Evolutionary conservation across 495 filamentous ascomycete genomes (phyloP).

Genomic region (Penicillium steckii): DNA sequence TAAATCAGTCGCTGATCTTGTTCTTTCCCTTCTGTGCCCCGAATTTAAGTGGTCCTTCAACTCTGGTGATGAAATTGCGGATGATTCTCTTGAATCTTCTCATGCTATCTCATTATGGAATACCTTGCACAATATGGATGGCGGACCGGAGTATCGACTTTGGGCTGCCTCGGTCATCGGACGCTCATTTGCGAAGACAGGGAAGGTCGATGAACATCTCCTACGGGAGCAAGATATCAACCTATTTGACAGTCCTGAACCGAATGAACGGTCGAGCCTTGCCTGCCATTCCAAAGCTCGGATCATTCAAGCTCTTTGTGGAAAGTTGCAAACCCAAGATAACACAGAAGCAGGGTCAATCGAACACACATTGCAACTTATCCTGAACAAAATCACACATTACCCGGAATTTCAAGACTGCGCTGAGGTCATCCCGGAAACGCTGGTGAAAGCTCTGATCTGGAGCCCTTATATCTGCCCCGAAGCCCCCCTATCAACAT

Average conservation of each 20-base stretch:
- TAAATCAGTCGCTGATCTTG: constrained; percentile 63
- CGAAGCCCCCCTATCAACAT: constrained; percentile 10
- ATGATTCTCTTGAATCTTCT: constrained; percentile 54
- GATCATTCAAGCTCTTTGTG: constrained; percentile 64
- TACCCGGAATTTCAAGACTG: constrained; percentile 48
- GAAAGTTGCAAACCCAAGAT: constrained; percentile 63
- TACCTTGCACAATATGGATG: constrained; percentile 59
- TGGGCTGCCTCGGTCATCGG: constrained; percentile 88
- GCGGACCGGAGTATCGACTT: constrained; percentile 66
- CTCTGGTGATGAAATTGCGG: constrained; percentile 55
- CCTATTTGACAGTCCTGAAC: constrained; percentile 17
- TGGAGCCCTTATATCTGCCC: constrained; percentile 47
- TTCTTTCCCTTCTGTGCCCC: constrained; percentile 70
- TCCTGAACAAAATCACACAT: constrained; percentile 57
- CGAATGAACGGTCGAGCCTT: constrained; percentile 7
- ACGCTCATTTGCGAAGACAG: constrained; percentile 75
- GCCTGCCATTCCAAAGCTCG: constrained; percentile 42
- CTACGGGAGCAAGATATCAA: constrained; percentile 39
- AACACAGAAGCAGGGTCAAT: constrained; percentile 66
- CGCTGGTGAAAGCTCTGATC: constrained; percentile 41
- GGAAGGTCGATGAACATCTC: constrained; percentile 49
- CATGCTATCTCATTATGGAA: constrained; percentile 69
- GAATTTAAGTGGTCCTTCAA: constrained; percentile 62
- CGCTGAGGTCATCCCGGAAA: constrained; percentile 38
- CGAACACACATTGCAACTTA: constrained; percentile 71